phyloP scores from a whole-genome alignment of 2,329 filamentous ascomycete genomes.

The Monilinia fructicola region DNA sequence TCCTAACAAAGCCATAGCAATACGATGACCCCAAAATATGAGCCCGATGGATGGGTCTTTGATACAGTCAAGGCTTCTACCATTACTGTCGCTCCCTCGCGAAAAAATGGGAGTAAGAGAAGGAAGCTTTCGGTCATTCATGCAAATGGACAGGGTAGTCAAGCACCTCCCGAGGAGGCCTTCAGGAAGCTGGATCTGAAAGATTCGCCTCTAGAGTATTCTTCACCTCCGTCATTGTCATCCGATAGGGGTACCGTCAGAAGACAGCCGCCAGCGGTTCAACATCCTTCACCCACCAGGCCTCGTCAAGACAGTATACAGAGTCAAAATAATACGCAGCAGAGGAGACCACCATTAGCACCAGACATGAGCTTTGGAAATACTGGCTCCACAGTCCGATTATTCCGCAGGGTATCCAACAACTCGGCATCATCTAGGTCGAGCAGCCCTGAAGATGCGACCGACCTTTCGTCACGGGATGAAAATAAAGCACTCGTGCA shows the following conservation, averaged over 20 bases:
- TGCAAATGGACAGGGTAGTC: slow-evolving; percentile 42
- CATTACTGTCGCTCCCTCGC: slow-evolving; percentile 47
- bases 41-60: slow-evolving; percentile 90
- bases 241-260: slow-evolving; percentile 59
- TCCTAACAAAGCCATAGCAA: slow-evolving; percentile 47
- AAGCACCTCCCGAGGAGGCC: slow-evolving; percentile 52
- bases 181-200: slow-evolving; percentile 61
- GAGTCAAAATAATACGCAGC: slow-evolving; percentile 35
- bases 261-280: slow-evolving; percentile 43
- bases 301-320: slow-evolving; percentile 35
- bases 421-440: slow-evolving; percentile 43
- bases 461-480: slow-evolving; percentile 44
- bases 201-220: slow-evolving; percentile 57
- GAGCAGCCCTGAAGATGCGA: slow-evolving; percentile 34
- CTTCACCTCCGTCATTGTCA: slow-evolving; percentile 55
- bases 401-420: slow-evolving; percentile 87
- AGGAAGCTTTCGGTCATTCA: slow-evolving; percentile 59
- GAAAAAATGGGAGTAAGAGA: slow-evolving; percentile 53
- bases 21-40: slow-evolving; percentile 63
- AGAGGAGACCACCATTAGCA: slow-evolving; percentile 71
- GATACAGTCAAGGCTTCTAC: slow-evolving; percentile 81
- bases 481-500: slow-evolving; percentile 62
- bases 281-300: slow-evolving; percentile 38
- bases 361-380: slow-evolving; percentile 94
- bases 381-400: slow-evolving; percentile 83